Evolutionary conservation across 2,329 filamentous ascomycete genomes (phyloP), one percentile per base, ranked within the genome.

Genomic region (Byssoonygena ceratinophila): DNA sequence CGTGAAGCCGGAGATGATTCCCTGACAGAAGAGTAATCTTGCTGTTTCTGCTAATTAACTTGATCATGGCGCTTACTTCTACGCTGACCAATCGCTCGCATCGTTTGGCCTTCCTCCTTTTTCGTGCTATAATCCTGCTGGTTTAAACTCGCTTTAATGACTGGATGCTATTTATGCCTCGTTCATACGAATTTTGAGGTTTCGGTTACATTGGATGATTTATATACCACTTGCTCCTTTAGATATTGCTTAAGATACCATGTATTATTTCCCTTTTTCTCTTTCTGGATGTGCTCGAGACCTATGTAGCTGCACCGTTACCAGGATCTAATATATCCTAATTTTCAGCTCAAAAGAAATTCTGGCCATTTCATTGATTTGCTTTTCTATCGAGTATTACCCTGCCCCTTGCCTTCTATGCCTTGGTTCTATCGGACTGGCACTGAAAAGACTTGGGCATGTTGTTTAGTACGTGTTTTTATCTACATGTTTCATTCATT

Each of bases 1-100:
- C 81, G 91, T 55, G 91, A 96, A 61, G 83, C 85, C 59, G 84
- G 84, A 25, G 84, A 86, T 51, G 88, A 89, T 60, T 83, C 85
- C 43, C 67, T 79, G 59, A 76, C 75, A 59, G 76, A 79, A 64
- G 76, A 79, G 59, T 71, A 16, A 61, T n/a, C 20, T 49, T 40
- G 3, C 34, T 39, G 8, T 29, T 40, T 20, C 18, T 46, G 16
- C 25, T 41, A 25, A 12, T 27, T 29, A 14, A 12, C 8, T 16
- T 25, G 11, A n/a, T n/a, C n/a, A n/a, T n/a, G n/a, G n/a, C n/a
- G n/a, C n/a, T n/a, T n/a, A n/a, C n/a, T n/a, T n/a, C n/a, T n/a
- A n/a, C n/a, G n/a, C n/a, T n/a, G n/a, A n/a, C n/a, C 23, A 7
- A 11, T 29, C 23, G n/a, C 20, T 29, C 45, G 39, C 48, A 44